Percentiles rank a stretch among this genome's conserved stretches.
These are phyloP conservation scores for Purpureocillium lavendulum DNA, from an alignment of 2,329 filamentous ascomycete genomes.

Conservation along the genomic window DNA sequence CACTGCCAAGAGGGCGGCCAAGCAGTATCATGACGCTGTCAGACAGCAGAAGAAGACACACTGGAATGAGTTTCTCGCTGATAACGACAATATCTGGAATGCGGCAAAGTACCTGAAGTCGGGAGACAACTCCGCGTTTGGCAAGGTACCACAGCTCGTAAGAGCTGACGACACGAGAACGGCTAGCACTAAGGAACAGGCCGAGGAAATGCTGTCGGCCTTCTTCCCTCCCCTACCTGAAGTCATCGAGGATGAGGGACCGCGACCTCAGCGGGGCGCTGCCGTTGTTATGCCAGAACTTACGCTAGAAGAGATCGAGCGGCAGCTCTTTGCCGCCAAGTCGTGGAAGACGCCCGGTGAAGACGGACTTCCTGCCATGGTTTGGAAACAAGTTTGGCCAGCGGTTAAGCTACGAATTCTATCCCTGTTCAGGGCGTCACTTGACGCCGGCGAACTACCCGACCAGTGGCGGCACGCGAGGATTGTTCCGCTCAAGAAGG, in stretches of 20 bases:
- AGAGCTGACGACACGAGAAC: slow-evolving; percentile 2
- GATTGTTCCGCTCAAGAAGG: slow-evolving; percentile 20
- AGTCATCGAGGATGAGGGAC: slow-evolving; percentile 11
- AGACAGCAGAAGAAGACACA: slow-evolving; percentile 9
- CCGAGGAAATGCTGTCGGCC: slow-evolving; percentile 10
- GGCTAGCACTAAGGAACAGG: slow-evolving; percentile 8
- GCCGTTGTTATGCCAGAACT: slow-evolving; percentile 9
- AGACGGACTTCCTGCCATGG: slow-evolving; percentile 9
- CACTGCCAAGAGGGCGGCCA: slow-evolving; percentile 11
- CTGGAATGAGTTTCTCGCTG: slow-evolving; percentile 3
- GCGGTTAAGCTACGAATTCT: slow-evolving; percentile 8
- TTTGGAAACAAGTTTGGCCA: slow-evolving; percentile 11
- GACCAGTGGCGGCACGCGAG: slow-evolving; percentile 15
- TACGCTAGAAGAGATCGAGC: slow-evolving; percentile 13
- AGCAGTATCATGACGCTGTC: slow-evolving; percentile 17
- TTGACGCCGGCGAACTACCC: slow-evolving; percentile 10
- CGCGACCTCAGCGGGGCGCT: slow-evolving; percentile 7
- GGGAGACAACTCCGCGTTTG: background rate
- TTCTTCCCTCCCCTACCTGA: slow-evolving; percentile 13
- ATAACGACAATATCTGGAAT: slow-evolving; percentile 2
- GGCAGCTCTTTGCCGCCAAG: slow-evolving; percentile 10
- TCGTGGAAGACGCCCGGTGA: slow-evolving; percentile 13
- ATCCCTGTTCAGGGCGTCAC: slow-evolving; percentile 8
- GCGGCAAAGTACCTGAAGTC: slow-evolving; percentile 1
- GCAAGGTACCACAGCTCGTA: background rate